Evolutionary conservation across 495 filamentous ascomycete genomes (phyloP), one percentile per base, ranked within the genome.

Genomic region (Trypethelium eluteriae): DNA sequence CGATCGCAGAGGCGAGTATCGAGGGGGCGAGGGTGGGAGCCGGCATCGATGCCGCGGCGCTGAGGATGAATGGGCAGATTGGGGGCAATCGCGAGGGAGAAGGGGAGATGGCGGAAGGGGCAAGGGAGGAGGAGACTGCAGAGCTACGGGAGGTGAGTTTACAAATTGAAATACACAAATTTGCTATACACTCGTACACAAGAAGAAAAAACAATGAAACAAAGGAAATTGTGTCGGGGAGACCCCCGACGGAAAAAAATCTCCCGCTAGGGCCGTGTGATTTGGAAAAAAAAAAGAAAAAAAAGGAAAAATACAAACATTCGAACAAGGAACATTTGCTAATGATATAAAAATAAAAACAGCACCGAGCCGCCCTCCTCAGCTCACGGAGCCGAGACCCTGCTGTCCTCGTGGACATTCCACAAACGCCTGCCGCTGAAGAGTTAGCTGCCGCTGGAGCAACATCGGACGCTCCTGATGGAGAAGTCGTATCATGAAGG

Each of bases 331-430:
- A 18, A 59, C 5, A 32, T 35, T 10, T 59, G 53, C 53, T 59
- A 18, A 59, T 18, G 3, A 59, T 1, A 34, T 59, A 7, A 5
- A 5, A 5, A 36, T 59, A 32, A 36, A 35, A 35, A 35, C 46
- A 75, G 74, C 74, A 74, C 61, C 67, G 74, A 12, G 70, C 68
- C 32, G 67, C 65, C 2, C 56, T 73, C 10, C 70, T 75, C 1
- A 61, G 68, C 16, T 47, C 62, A 1, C 68, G 74, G 14, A 70
- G 67, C 38, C 65, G 66, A 50, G 74, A 76, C 64, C 74, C 74
- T 0, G 71, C 67, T 35, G 74, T 76, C 25, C 39, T 76, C 11
- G 74, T 76, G 7, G 72, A 76, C 66, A 39, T 76, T 6, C 74
- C 74, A 18, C 49, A 68, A 38, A 64, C 63, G 32, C 74, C 74